Conservation (phyloP, 352 stramenopile species). For the Globisporangium acanthophoron region DNA sequence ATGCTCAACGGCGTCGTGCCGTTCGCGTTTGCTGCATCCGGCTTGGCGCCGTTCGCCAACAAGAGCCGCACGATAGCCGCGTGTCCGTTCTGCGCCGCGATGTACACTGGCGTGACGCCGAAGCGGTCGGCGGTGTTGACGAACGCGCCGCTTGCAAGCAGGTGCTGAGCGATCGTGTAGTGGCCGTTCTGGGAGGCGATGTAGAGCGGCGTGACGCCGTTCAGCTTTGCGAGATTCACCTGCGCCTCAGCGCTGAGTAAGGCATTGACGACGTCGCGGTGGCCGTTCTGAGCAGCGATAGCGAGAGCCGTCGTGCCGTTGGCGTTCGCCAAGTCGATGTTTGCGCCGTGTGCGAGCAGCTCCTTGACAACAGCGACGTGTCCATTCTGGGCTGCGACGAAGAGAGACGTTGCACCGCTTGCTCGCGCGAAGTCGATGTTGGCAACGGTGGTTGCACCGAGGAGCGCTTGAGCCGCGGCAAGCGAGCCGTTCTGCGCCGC, state of each 20-base stretch:
- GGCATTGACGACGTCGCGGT: constrained; percentile 2
- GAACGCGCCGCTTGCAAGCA: constrained; percentile 6
- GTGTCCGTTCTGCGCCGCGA: constrained; percentile 11
- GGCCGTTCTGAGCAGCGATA: constrained; percentile 12
- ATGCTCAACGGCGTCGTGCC: constrained; percentile 8
- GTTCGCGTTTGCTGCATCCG: constrained; percentile 6
- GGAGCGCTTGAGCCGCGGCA: not conserved
- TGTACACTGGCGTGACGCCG: constrained; percentile 13
- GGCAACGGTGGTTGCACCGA: not conserved
- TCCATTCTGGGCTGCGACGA: constrained; percentile 10
- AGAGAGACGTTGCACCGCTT: constrained; percentile 9
- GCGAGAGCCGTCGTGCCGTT: constrained; percentile 7
- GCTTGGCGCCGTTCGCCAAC: constrained; percentile 6
- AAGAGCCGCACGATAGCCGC: not conserved
- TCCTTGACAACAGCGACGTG: constrained; percentile 7
- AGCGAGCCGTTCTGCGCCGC: constrained; percentile 9
- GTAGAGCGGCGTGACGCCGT: constrained; percentile 7
- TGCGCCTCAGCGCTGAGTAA: constrained; percentile 1
- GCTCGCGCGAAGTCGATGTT: constrained; percentile 1
- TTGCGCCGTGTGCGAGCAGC: not conserved
- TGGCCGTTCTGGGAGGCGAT: constrained; percentile 13
- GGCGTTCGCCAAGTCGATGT: not conserved
- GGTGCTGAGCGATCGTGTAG: not conserved
- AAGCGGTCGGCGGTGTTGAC: constrained; percentile 5
- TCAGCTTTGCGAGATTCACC: constrained; percentile 6